Conservation (phyloP, 305 asterid genomes). For the Ilex paraguariensis region DNA sequence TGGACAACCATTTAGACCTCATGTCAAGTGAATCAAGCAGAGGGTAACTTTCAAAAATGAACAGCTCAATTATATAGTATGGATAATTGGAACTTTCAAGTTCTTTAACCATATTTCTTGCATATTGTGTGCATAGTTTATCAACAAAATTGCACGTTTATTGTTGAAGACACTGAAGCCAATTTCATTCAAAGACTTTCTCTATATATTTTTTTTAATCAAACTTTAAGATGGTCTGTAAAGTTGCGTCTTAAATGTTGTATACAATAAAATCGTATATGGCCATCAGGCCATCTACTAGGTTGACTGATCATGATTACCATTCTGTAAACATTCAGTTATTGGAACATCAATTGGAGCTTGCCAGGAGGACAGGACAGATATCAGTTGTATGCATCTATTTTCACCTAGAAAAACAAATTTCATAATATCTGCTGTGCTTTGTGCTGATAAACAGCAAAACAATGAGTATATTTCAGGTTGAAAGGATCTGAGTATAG, state of each 20-base stretch:
- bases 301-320: neutral
- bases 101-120: too few relatives aligned
- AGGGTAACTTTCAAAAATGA: constrained; percentile 30
- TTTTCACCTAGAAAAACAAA: neutral
- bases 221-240: too few relatives aligned
- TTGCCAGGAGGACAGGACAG: constrained; percentile 44
- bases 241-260: too few relatives aligned
- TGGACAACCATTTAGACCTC: constrained; percentile 41
- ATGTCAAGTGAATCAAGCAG: constrained; percentile 44
- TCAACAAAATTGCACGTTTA: too few relatives aligned
- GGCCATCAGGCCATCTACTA: neutral
- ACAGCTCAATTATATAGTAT: too few relatives aligned
- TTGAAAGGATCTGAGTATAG: constrained; percentile 44
- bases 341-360: constrained; percentile 61
- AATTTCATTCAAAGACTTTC: neutral
- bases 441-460: neutral
- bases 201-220: neutral
- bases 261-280: too few relatives aligned
- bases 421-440: too few relatives aligned
- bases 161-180: too few relatives aligned
- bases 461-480: constrained; percentile 17
- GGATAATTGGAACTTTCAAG: too few relatives aligned
- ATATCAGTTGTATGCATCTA: constrained; percentile 35
- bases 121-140: too few relatives aligned
- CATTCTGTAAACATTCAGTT: constrained; percentile 23